These are phyloP conservation scores for Trichosporon inkin DNA, from an alignment of 1,284 basidiomycete genomes.

Conservation along the genomic window DNA sequence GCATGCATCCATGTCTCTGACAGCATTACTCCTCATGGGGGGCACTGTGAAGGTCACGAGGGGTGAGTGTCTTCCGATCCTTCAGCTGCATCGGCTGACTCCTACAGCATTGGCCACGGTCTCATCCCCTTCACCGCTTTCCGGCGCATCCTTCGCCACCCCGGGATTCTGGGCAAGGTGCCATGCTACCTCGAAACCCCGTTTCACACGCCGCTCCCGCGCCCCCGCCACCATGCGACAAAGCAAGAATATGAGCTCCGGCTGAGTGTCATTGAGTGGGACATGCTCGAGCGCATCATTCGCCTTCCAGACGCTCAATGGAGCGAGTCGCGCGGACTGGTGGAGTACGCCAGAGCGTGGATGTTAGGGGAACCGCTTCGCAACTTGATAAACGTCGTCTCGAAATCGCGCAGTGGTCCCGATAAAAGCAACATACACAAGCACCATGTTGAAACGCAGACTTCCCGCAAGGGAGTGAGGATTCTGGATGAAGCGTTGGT, in stretches of 20 bases:
- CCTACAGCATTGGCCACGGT: slow-evolving; percentile 13
- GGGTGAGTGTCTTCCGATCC: slow-evolving; percentile 4
- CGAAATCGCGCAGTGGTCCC: no score
- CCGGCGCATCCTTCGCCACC: slow-evolving; percentile 11
- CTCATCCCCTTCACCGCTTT: slow-evolving; percentile 13
- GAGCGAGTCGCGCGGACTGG: background rate
- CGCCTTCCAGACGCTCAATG: slow-evolving; percentile 6
- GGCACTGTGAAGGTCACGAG: slow-evolving; percentile 13
- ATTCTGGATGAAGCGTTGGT: no score
- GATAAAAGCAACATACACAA: no score
- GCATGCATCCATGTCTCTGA: slow-evolving; percentile 20
- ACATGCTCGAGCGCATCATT: slow-evolving; percentile 12
- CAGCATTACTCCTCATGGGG: slow-evolving; percentile 8
- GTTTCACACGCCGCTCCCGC: background rate
- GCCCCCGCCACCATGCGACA: background rate
- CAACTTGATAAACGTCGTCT: no score
- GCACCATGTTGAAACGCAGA: no score
- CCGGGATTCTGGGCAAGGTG: slow-evolving; percentile 9
- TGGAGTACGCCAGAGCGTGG: background rate
- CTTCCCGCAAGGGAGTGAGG: no score
- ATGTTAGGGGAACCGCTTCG: no score
- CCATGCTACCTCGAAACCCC: slow-evolving; percentile 22
- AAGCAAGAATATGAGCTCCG: background rate
- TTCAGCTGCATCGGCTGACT: background rate
- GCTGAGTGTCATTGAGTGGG: slow-evolving; percentile 12